These are phyloP conservation scores for Rhinocladiella mackenziei DNA, from an alignment of 2,329 filamentous ascomycete genomes.

Conservation along the genomic window DNA sequence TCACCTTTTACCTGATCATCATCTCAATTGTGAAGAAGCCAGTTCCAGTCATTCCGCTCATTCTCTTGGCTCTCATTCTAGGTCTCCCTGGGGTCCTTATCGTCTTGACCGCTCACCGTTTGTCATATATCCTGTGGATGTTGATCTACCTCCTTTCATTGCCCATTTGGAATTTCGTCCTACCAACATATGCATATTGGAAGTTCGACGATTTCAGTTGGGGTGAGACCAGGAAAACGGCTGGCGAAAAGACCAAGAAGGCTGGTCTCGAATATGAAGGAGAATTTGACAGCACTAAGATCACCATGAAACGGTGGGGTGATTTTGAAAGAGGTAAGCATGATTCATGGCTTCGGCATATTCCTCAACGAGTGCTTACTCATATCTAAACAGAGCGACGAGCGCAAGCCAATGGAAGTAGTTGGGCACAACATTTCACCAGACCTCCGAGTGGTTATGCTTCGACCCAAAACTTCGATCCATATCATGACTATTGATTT, in stretches of 20 bases:
- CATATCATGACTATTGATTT: constrained; percentile 14
- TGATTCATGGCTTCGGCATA: neutral
- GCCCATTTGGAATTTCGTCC: constrained; percentile 95
- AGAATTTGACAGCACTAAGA: constrained; percentile 97
- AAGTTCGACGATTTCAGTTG: constrained; percentile 99
- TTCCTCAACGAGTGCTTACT: constrained; percentile 3
- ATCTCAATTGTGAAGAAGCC: constrained; percentile 74
- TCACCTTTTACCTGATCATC: constrained; percentile 92
- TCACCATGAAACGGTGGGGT: constrained; percentile 98
- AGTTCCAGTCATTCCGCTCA: constrained; percentile 82
- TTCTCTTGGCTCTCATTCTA: constrained; percentile 84
- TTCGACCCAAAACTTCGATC: constrained; percentile 13
- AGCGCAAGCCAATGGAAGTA: constrained; percentile 17
- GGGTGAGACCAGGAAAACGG: constrained; percentile 96
- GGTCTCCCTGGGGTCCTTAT: constrained; percentile 91
- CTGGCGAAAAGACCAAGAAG: constrained; percentile 83
- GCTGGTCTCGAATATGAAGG: constrained; percentile 82
- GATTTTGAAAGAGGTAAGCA: constrained; percentile 78
- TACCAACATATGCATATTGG: constrained; percentile 95
- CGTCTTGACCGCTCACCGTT: constrained; percentile 85
- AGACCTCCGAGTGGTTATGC: constrained; percentile 10
- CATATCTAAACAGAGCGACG: constrained; percentile 15
- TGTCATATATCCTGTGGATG: constrained; percentile 95
- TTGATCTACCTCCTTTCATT: constrained; percentile 88
- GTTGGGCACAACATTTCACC: constrained; percentile 16